Percentiles rank a stretch among this genome's conserved stretches.
Evolutionary conservation across 2,329 filamentous ascomycete species (phyloP).

Genomic region (Ceratocystis huliohia): DNA sequence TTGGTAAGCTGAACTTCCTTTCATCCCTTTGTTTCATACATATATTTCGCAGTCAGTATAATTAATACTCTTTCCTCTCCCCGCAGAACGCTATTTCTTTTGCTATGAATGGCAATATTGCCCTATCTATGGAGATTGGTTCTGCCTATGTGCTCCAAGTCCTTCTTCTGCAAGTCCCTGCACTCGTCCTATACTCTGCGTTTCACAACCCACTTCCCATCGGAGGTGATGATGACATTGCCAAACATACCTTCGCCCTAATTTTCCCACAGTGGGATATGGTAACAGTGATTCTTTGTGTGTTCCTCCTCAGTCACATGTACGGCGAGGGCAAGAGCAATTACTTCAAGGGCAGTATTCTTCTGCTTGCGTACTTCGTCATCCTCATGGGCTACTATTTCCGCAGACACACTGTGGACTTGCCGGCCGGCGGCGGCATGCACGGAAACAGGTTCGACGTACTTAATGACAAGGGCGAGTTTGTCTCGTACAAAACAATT

Average conservation of each 20-base stretch:
- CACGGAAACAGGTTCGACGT: constrained; percentile 41
- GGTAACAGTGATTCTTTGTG: constrained; percentile 89
- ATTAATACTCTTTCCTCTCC: constrained; percentile 16
- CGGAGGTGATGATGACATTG: constrained; percentile 30
- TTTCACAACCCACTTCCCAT: constrained; percentile 42
- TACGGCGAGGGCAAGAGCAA: constrained; percentile 99
- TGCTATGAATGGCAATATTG: constrained; percentile 99
- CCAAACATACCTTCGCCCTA: constrained; percentile 61
- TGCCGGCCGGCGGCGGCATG: constrained; percentile 24
- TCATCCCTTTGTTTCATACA: constrained; percentile 16
- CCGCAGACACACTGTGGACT: constrained; percentile 40
- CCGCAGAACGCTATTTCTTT: constrained; percentile 89
- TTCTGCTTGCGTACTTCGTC: constrained; percentile 85
- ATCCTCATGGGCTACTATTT: constrained; percentile 88
- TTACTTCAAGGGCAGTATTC: constrained; percentile 97
- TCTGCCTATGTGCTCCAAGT: constrained; percentile 95
- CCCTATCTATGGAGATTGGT: constrained; percentile 96
- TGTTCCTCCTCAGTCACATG: constrained; percentile 93
- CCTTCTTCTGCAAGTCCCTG: constrained; percentile 85
- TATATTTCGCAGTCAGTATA: constrained; percentile 14
- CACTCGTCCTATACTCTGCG: constrained; percentile 81
- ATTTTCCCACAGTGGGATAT: constrained; percentile 99
- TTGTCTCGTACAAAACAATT: constrained; percentile 41
- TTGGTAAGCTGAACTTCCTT: constrained; percentile 45
- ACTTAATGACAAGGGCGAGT: constrained; percentile 38